These are phyloP conservation scores for Allodekkera sacchari DNA, from an alignment of 805 yeast genomes.

Conservation along the genomic window DNA sequence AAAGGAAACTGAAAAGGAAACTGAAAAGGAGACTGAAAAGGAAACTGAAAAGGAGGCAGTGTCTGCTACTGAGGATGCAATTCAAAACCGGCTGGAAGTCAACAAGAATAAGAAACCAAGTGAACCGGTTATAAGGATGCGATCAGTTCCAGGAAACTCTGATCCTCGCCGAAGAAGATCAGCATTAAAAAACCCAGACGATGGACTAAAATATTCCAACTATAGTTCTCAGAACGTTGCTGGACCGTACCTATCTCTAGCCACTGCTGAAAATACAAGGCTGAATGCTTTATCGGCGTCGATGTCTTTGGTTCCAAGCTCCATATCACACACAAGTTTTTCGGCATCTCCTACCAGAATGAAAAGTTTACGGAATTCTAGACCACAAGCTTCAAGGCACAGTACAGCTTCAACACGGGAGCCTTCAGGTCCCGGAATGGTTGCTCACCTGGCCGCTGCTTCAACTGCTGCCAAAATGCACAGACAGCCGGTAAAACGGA, in stretches of 20 bases:
- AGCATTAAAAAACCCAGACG: conserved; percentile 35
- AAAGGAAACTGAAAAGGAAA: conserved; percentile 23
- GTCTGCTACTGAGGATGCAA: conserved; percentile 22
- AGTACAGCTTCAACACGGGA: no score
- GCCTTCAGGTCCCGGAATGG: no score
- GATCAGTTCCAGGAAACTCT: not conserved
- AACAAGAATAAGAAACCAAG: conserved; percentile 1
- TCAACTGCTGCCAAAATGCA: no score
- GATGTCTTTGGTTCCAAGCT: no score
- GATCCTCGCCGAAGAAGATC: conserved; percentile 29
- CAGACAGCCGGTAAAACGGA: no score
- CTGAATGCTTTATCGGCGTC: conserved; percentile 53
- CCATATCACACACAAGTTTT: no score
- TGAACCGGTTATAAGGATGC: not conserved
- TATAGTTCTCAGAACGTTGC: conserved; percentile 37
- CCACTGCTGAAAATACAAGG: conserved; percentile 76
- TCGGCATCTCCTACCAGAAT: no score
- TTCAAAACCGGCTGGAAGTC: conserved; percentile 26
- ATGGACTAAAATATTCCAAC: conserved; percentile 11
- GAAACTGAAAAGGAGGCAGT: conserved; percentile 6
- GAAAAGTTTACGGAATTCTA: no score
- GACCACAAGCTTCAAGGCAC: no score
- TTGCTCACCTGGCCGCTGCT: no score
- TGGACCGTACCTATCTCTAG: conserved; percentile 55
- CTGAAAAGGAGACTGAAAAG: conserved; percentile 30